Base-by-base conservation (phyloP, 2,329 filamentous ascomycete species). In the Westerdykella sp. region DNA sequence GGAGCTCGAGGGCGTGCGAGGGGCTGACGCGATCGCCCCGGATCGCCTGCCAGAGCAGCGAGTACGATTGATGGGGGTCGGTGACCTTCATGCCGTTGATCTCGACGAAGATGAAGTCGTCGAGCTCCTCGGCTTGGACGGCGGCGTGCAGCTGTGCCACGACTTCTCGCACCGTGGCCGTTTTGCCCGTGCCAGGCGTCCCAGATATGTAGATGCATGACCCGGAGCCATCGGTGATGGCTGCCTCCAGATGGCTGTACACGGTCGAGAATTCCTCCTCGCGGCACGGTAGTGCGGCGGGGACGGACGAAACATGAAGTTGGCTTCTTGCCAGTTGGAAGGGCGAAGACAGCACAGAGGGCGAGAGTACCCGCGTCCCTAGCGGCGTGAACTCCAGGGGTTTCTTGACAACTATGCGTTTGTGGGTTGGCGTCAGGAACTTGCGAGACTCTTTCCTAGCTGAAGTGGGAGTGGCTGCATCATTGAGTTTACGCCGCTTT, bases 31-130 rank as follows among this genome's bases (percentile, higher is more conserved):
- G 81, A 62, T 98, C 89, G 21, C 89, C 90, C 62, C 91, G 91
- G 47, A 98, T 73, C 0, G 93, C 91, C 70, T 98, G 89, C 94
- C 94, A 98, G 1, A 98, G 77, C 15, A 98, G 71, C 2, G 87
- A 85, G 67, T 98, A 98, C 0, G 93, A 90, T 66, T 98, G 93
- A 61, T 97, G 90, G 1, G 93, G 91, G 63, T 98, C 93, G 0
- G 93, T 95, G 55, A 98, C 90, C 72, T 98, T 98, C 93, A 98
- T 97, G 54, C 93, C 94, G 67, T 98, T 98, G 70, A 98, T 97
- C 67, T 98, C 93, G 49, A 98, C 90, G 55, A 98, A 98, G 46
- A 96, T 95, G 67, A 98, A 98, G 63, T 97, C 91, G 59, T 98
- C 93, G 34, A 98, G 77, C 67, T 97, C 91, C 59, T 98, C 93